Conservation (phyloP, 2,329 filamentous ascomycete genomes). For the Fusarium sp. region DNA sequence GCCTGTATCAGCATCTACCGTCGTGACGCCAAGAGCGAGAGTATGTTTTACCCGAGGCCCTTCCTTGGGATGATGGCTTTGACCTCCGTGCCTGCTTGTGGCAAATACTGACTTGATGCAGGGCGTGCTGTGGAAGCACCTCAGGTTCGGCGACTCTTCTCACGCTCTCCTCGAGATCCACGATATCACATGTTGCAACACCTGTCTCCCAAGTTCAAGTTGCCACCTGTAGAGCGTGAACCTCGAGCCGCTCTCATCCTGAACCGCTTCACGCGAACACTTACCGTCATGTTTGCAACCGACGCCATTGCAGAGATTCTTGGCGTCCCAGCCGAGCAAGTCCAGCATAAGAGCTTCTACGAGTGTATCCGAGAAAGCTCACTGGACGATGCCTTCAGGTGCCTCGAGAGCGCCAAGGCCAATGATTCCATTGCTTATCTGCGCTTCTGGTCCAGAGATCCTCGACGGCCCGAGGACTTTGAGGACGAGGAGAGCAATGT, state of each 20-base stretch:
- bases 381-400: slow-evolving; percentile 77
- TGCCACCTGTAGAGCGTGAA: slow-evolving; percentile 72
- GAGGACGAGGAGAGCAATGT: slow-evolving; percentile 54
- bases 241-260: slow-evolving; percentile 85
- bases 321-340: slow-evolving; percentile 72
- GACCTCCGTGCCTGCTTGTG: not conserved
- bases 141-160: slow-evolving; percentile 79
- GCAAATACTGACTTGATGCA: slow-evolving; percentile 48
- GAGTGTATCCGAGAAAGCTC: slow-evolving; percentile 84
- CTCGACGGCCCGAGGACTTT: slow-evolving; percentile 65
- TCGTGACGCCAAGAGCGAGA: slow-evolving; percentile 73
- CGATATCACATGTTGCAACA: slow-evolving; percentile 91
- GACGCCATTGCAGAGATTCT: slow-evolving; percentile 79
- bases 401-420: slow-evolving; percentile 84
- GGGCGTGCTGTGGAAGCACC: slow-evolving; percentile 81
- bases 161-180: slow-evolving; percentile 81
- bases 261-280: slow-evolving; percentile 83
- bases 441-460: slow-evolving; percentile 84
- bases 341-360: slow-evolving; percentile 84
- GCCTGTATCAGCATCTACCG: slow-evolving; percentile 84
- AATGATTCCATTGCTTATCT: slow-evolving; percentile 93
- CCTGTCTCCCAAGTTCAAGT: slow-evolving; percentile 80
- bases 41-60: slow-evolving; percentile 61
- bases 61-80: not conserved
- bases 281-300: slow-evolving; percentile 88